phyloP scores from a whole-genome alignment of 495 filamentous ascomycete species.

The Podospora didyma region DNA sequence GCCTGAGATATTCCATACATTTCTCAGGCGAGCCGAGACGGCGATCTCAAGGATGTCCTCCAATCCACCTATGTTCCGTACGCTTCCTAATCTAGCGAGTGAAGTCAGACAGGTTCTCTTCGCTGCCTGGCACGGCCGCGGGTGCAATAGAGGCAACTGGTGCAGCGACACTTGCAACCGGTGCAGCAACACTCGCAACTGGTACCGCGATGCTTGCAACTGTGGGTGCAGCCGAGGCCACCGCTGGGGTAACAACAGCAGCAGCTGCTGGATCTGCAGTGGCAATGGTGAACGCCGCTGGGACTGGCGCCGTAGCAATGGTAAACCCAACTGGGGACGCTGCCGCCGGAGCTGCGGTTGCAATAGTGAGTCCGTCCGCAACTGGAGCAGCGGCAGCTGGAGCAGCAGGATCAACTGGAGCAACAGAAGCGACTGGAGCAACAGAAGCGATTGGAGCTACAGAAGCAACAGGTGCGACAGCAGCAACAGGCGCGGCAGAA shows the following conservation, averaged over 20 bases:
- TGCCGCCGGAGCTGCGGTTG: conserved; percentile 1
- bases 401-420: not conserved
- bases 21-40: not conserved
- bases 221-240: not conserved
- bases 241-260: not conserved
- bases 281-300: conserved; percentile 6
- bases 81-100: conserved; percentile 17
- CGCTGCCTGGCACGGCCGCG: conserved; percentile 5
- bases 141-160: not conserved
- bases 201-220: conserved; percentile 7
- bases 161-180: conserved; percentile 2
- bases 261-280: conserved; percentile 6
- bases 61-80: not conserved
- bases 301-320: not conserved
- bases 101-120: conserved; percentile 24
- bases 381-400: not conserved
- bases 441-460: too few relatives aligned
- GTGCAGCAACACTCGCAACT: conserved; percentile 1
- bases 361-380: not conserved
- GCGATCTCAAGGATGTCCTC: not conserved
- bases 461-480: not conserved
- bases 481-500: not conserved
- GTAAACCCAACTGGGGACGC: not conserved
- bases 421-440: not conserved
- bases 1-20: not conserved